These are phyloP conservation scores for Taphrina confusa DNA, from an alignment of 1,139 yeast species.

Conservation along the genomic window DNA sequence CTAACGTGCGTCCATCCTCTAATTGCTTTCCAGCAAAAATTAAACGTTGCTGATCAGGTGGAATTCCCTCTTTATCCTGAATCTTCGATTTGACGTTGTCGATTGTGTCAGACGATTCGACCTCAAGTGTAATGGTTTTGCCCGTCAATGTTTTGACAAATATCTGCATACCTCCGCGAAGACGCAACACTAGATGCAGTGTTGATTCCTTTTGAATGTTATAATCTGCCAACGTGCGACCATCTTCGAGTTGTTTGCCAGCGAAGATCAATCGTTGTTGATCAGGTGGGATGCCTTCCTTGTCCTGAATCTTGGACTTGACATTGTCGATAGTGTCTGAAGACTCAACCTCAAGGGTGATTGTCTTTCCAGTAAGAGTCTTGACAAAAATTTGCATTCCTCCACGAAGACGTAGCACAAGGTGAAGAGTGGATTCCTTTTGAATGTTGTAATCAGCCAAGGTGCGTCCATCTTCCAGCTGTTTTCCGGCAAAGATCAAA, in stretches of 20 bases:
- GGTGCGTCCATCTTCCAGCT: slow-evolving; percentile 84
- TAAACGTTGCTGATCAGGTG: slow-evolving; percentile 99
- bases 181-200: slow-evolving; percentile 91
- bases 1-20: slow-evolving; percentile 94
- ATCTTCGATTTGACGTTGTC: slow-evolving; percentile 92
- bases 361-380: slow-evolving; percentile 98
- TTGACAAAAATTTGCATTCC: slow-evolving; percentile 82
- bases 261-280: slow-evolving; percentile 92
- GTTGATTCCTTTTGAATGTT: slow-evolving; percentile 99
- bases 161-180: slow-evolving; percentile 61
- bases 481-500: slow-evolving; percentile 84
- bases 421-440: slow-evolving; percentile 82
- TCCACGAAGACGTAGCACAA: slow-evolving; percentile 85
- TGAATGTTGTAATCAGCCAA: slow-evolving; percentile 87
- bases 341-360: slow-evolving; percentile 91
- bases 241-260: slow-evolving; percentile 88
- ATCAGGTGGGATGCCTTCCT: slow-evolving; percentile 94
- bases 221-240: slow-evolving; percentile 98
- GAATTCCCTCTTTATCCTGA: slow-evolving; percentile 97
- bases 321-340: slow-evolving; percentile 92
- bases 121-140: slow-evolving; percentile 89
- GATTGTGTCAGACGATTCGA: slow-evolving; percentile 89
- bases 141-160: slow-evolving; percentile 88
- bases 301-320: slow-evolving; percentile 89
- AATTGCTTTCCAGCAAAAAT: slow-evolving; percentile 99